Conservation (phyloP, 2,329 filamentous ascomycete species). For the Plenodomus biglobosus region DNA sequence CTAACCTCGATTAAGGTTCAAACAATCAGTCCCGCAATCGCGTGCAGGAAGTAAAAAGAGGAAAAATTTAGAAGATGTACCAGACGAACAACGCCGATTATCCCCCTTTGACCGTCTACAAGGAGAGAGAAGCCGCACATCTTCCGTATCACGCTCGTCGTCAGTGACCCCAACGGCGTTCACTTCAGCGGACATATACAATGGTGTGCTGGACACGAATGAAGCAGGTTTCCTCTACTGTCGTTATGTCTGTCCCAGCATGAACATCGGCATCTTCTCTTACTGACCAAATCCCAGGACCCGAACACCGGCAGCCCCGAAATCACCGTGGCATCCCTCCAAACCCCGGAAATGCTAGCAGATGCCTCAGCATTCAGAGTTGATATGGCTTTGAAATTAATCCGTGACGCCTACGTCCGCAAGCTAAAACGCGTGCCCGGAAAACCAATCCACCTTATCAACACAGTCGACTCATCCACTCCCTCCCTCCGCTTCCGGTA, state of each 20-base stretch:
- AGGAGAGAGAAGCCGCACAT: slow-evolving; percentile 11
- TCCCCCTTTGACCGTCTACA: slow-evolving; percentile 26
- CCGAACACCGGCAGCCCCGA: slow-evolving; percentile 19
- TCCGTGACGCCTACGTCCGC: slow-evolving; percentile 45
- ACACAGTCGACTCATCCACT: slow-evolving; percentile 58
- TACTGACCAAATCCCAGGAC: slow-evolving; percentile 8
- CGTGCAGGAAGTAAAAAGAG: slow-evolving; percentile 24
- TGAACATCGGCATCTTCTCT: not conserved
- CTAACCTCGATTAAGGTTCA: slow-evolving; percentile 15
- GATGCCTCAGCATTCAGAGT: slow-evolving; percentile 32
- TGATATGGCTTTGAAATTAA: slow-evolving; percentile 35
- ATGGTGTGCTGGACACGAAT: slow-evolving; percentile 44
- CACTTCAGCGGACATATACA: slow-evolving; percentile 40
- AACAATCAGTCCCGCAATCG: not conserved
- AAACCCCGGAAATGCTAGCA: slow-evolving; percentile 41
- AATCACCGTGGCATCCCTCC: slow-evolving; percentile 39
- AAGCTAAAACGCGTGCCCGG: slow-evolving; percentile 34
- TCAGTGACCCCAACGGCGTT: slow-evolving; percentile 20
- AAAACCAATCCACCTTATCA: slow-evolving; percentile 61
- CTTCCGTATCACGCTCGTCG: slow-evolving; percentile 26
- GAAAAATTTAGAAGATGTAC: slow-evolving; percentile 20
- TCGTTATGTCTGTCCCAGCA: slow-evolving; percentile 28
- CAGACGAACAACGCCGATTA: slow-evolving; percentile 16
- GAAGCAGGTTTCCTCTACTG: slow-evolving; percentile 43
- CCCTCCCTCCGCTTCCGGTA: slow-evolving; percentile 68